A percentile compares a stretch with the other conserved stretches of the same genome.
Evolutionary conservation across 78 protist species (phyloP).

Genomic region (slime mould (Dictyostelium discoideum)): DNA sequence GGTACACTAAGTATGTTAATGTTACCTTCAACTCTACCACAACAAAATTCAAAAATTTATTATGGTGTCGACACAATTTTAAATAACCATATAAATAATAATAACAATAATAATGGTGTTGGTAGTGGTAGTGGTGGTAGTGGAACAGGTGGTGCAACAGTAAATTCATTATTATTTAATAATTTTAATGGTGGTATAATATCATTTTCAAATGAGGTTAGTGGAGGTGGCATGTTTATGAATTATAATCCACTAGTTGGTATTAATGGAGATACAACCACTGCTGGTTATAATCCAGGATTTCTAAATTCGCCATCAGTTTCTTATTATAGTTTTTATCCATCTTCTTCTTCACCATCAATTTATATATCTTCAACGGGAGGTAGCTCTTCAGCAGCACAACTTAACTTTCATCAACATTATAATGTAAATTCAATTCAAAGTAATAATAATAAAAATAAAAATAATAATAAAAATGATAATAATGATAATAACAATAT

Average conservation of each 20-base stretch:
- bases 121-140: not conserved
- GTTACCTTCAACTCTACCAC: constrained; percentile 61
- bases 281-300: constrained; percentile 8
- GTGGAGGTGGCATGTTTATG: not conserved
- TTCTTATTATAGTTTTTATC: constrained; percentile 2
- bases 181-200: not conserved
- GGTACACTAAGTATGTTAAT: constrained; percentile 67
- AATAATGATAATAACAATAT: not conserved
- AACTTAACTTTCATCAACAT: not conserved
- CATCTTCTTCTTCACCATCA: constrained; percentile 20
- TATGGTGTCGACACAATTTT: not conserved
- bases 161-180: not conserved
- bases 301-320: not conserved
- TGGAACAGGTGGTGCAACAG: not conserved
- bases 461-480: not conserved
- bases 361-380: not conserved
- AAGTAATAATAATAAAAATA: not conserved
- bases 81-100: not conserved
- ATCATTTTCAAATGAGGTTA: not conserved
- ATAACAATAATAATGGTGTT: not conserved
- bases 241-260: not conserved
- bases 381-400: not conserved
- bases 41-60: not conserved
- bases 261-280: not conserved
- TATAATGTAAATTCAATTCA: not conserved